Percentiles rank a stretch among this genome's conserved stretches.
phyloP scores from a whole-genome alignment of 2,329 filamentous ascomycete species.

The Stagonosporopsis vannaccii region DNA sequence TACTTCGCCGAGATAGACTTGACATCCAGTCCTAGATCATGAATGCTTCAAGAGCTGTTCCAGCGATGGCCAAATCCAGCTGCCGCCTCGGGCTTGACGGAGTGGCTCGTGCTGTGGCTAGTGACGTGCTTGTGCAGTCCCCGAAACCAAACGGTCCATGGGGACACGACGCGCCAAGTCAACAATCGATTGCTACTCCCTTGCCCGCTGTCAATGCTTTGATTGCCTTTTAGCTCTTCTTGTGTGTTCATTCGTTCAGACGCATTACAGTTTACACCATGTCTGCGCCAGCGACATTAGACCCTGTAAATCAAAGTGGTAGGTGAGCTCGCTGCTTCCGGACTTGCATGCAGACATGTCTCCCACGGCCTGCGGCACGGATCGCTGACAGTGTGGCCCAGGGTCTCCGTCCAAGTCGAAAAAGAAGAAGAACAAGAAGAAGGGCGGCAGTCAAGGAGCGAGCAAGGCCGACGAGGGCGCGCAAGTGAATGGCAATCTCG shows the following conservation, averaged over 20 bases:
- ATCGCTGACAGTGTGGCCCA: constrained; percentile 29
- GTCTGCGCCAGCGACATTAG: constrained; percentile 37
- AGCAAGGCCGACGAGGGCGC: constrained; percentile 37
- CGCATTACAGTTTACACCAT: constrained; percentile 26
- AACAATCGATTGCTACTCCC: constrained; percentile 36
- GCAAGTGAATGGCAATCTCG: constrained; percentile 36
- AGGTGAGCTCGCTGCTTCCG: constrained; percentile 40
- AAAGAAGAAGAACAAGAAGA: constrained; percentile 53
- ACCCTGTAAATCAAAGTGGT: constrained; percentile 46
- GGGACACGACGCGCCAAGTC: constrained; percentile 49
- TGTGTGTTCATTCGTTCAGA: constrained; percentile 2
- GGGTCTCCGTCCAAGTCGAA: constrained; percentile 46
- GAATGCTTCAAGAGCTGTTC: background rate
- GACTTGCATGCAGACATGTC: constrained; percentile 13
- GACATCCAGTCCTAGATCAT: background rate
- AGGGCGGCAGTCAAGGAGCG: constrained; percentile 27
- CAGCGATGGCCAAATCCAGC: background rate
- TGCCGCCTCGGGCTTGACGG: constrained; percentile 5
- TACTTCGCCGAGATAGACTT: background rate
- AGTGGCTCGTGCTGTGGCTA: constrained; percentile 33
- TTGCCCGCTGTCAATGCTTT: constrained; percentile 23
- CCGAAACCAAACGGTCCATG: constrained; percentile 29
- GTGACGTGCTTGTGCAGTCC: constrained; percentile 34
- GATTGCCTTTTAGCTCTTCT: constrained; percentile 17
- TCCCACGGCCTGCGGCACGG: background rate